These are phyloP conservation scores for Plectosphaerella plurivora DNA, from an alignment of 2,329 filamentous ascomycete species.

Conservation along the genomic window DNA sequence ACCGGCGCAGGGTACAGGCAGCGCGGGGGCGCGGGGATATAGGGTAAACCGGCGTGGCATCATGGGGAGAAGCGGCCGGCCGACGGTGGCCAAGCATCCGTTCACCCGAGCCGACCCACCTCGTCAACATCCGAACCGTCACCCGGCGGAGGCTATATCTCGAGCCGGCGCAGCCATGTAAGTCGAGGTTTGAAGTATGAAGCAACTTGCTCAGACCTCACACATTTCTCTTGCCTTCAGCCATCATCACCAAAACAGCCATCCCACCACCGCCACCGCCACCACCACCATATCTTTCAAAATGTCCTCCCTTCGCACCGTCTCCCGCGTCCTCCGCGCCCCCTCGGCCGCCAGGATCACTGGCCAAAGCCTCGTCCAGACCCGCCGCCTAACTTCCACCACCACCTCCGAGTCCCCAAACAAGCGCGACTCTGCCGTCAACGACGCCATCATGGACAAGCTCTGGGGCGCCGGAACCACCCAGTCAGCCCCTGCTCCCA, in stretches of 20 bases:
- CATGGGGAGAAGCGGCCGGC: not conserved
- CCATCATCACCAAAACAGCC: not conserved
- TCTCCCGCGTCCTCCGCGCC: not conserved
- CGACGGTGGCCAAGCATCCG: not conserved
- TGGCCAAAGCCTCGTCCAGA: not conserved
- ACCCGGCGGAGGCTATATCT: not conserved
- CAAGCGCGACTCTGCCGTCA: not conserved
- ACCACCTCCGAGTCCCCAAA: not conserved
- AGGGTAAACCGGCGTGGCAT: too few species aligned
- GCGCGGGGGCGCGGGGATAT: too few species aligned
- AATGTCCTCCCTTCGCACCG: not conserved
- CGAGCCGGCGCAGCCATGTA: too few species aligned
- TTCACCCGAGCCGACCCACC: not conserved
- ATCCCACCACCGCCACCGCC: too few species aligned
- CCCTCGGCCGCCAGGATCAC: not conserved
- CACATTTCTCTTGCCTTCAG: not conserved
- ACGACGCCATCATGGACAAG: constrained; percentile 3
- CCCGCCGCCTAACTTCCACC: not conserved
- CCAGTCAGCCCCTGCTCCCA: not conserved
- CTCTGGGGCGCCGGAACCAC: not conserved
- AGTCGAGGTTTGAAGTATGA: not conserved
- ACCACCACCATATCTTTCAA: not conserved
- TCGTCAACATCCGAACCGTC: not conserved
- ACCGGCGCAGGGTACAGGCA: too few species aligned
- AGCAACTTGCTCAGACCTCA: too few species aligned